Evolutionary conservation across 2,329 filamentous ascomycete species (phyloP).

Genomic region (Chaetomiaceae sp.): DNA sequence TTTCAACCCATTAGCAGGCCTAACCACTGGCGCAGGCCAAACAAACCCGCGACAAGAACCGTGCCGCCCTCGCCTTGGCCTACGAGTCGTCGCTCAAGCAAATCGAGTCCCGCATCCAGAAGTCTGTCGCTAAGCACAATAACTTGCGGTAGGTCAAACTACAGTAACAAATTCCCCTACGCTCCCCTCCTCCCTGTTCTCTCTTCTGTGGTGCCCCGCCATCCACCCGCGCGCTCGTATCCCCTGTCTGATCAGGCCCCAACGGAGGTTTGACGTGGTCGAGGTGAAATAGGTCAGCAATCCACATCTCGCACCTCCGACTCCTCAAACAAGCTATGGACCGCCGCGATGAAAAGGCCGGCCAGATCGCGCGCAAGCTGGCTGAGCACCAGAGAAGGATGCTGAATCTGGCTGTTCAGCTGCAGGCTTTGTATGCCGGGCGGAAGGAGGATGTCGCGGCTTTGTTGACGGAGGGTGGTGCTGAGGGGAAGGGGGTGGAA

Average conservation of each 20-base stretch:
- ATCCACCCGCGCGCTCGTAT: no score
- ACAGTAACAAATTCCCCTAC: no score
- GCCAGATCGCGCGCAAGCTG: constrained; percentile 18
- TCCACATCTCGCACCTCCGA: constrained; percentile 14
- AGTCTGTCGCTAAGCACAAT: constrained; percentile 18
- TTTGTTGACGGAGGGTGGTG: constrained; percentile 1
- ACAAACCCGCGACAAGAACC: constrained; percentile 22
- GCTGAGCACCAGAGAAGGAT: constrained; percentile 20
- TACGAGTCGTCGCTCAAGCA: constrained; percentile 14
- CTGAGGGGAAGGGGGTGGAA: not conserved
- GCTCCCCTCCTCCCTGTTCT: not conserved
- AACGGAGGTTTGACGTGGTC: no score
- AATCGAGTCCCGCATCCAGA: constrained; percentile 19
- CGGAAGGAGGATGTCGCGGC: constrained; percentile 17
- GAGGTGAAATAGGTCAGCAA: constrained; percentile 10
- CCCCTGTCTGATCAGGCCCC: no score
- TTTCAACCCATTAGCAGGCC: no score
- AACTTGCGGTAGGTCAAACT: constrained; percentile 17
- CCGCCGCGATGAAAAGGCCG: constrained; percentile 17
- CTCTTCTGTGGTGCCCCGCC: no score
- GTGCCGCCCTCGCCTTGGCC: constrained; percentile 15
- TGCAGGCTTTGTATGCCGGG: constrained; percentile 22
- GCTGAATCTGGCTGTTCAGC: constrained; percentile 21
- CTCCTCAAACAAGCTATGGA: constrained; percentile 19
- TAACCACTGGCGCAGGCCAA: constrained; percentile 22